phyloP scores from a whole-genome alignment of 345 rosid genomes.

The Pistacia vera region DNA sequence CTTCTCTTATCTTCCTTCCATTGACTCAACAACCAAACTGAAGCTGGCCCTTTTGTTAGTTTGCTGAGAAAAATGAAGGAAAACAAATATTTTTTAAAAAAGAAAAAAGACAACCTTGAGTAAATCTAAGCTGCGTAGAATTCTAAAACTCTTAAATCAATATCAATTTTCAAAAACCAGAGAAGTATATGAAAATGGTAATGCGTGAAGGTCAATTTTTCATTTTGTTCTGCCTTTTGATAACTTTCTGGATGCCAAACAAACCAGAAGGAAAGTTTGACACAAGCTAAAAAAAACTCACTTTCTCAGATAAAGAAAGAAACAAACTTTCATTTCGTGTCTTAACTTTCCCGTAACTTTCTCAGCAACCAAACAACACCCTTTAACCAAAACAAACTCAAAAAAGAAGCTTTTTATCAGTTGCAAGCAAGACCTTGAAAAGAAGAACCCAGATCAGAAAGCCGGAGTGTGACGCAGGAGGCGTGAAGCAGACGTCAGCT shows the following conservation, averaged over 20 bases:
- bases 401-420: background rate
- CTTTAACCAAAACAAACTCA: background rate
- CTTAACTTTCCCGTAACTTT: background rate
- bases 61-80: slow-evolving; percentile 22
- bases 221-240: background rate
- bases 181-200: background rate
- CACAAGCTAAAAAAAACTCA: background rate
- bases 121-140: no score
- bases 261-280: background rate
- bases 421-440: background rate
- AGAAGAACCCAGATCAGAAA: slow-evolving; percentile 24
- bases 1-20: background rate
- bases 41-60: slow-evolving; percentile 10
- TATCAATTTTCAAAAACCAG: background rate
- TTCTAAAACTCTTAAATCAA: background rate
- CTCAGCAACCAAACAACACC: slow-evolving; percentile 13
- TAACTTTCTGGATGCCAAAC: slow-evolving; percentile 23
- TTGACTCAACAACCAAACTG: slow-evolving; percentile 18
- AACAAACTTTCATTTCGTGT: background rate
- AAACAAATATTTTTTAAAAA: background rate
- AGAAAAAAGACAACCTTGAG: no score
- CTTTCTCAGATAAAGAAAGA: background rate
- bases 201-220: background rate
- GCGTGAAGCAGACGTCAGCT: slow-evolving; percentile 32
- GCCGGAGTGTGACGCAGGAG: slow-evolving; percentile 17